Conservation (phyloP, 306 rosid species). For the Prunus davidiana region DNA sequence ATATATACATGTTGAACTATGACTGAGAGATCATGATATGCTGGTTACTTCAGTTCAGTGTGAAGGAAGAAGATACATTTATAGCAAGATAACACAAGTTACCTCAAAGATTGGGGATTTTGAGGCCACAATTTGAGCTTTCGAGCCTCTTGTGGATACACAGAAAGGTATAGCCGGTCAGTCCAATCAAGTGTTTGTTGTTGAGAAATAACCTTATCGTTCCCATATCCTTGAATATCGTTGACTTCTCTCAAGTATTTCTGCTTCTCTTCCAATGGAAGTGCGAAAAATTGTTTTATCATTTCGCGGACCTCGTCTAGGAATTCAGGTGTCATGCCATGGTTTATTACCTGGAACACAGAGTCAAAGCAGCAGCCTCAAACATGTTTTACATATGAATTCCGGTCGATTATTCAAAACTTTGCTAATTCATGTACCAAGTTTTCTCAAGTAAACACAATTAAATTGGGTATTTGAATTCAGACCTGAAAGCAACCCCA, state of each 20-base stretch:
- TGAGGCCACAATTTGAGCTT: slow-evolving; percentile 54
- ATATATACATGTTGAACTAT: no score
- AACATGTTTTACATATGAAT: no score
- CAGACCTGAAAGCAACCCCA: slow-evolving; percentile 43
- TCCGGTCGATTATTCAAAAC: no score
- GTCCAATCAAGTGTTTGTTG: slow-evolving; percentile 56
- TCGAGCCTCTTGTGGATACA: slow-evolving; percentile 44
- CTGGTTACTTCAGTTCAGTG: no score
- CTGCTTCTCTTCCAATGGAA: slow-evolving; percentile 50
- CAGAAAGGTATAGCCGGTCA: slow-evolving; percentile 45
- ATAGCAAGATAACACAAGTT: neutral
- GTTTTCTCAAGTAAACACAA: no score
- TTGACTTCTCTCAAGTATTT: slow-evolving; percentile 33
- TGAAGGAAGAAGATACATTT: no score
- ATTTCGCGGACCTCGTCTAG: slow-evolving; percentile 46
- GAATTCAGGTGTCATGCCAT: slow-evolving; percentile 50
- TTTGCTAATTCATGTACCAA: no score
- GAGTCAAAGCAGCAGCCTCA: neutral
- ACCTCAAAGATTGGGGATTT: slow-evolving; percentile 49
- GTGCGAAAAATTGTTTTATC: slow-evolving; percentile 47
- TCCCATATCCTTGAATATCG: slow-evolving; percentile 56
- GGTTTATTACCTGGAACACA: slow-evolving; percentile 54
- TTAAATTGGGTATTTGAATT: neutral
- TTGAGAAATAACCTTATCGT: slow-evolving; percentile 31
- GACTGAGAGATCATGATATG: no score